Evolutionary conservation across 208 protist genomes (phyloP), one percentile per base, ranked within the genome.

Genomic region (Tritrichomonas foetus): DNA sequence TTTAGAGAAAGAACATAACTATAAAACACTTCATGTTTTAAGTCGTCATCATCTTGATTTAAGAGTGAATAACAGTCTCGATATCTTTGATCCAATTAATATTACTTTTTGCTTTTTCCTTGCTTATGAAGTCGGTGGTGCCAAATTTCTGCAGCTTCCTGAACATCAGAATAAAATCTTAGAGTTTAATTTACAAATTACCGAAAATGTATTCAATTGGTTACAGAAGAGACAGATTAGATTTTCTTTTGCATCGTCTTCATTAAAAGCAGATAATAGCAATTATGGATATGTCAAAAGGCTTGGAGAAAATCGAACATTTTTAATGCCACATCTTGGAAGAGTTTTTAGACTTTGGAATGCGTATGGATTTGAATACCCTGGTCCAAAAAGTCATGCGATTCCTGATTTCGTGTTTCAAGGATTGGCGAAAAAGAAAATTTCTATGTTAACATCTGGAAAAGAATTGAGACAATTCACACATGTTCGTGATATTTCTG

Each of bases 401-500:
- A 39, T 89, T 57, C 78, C 78, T 33, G 78, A 89, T 89, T 89
- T 89, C 47, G 27, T 89, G 11, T 53, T 33, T 89, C 78, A 89
- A 47, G 53, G 78, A 39, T 20, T 89, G 9, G 41, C 22, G 11
- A 61, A 89, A 9, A 57, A 57, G 8, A n/a, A 39, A 2, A 47
- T 57, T n/a, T 33, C 27, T 20, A 25, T 49, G 13, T 20, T 89
- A 16, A 89, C 78, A 16, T 27, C 25, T 57, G 78, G 78, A 27
- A 27, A 53, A 55, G 78, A 89, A 89, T 2, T 39, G 13, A 33
- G 41, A 39, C 78, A 89, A 47, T 89, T 89, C 22, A 8, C 47
- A 0, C 78, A 89, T 57, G 47, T 57, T 33, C 22, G 39, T 39
- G 78, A 89, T 27, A 36, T 39, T 20, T 25, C 16, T 39, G 47